Evolutionary conservation across 495 filamentous ascomycete genomes (phyloP).

Genomic region (Pyronema omphalodes): DNA sequence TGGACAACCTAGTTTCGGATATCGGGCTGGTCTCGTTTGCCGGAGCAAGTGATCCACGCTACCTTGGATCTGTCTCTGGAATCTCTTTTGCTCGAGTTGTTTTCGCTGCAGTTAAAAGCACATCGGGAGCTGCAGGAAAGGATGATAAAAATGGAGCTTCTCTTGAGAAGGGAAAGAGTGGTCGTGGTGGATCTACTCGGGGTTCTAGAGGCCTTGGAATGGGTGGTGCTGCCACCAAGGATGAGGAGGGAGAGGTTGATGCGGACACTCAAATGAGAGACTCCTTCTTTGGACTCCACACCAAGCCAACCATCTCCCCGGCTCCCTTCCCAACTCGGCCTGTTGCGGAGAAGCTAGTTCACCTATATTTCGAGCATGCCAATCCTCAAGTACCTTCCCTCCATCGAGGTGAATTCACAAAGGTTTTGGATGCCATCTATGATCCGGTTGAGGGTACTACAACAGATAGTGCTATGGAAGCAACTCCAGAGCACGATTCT

Average conservation of each 20-base stretch:
- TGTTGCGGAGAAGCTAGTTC: constrained; percentile 50
- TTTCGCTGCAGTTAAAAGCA: constrained; percentile 72
- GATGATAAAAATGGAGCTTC: constrained; percentile 10
- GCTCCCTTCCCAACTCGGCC: constrained; percentile 67
- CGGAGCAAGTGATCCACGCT: constrained; percentile 57
- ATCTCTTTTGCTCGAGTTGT: constrained; percentile 91
- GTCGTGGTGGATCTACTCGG: constrained; percentile 18
- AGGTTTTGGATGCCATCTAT: constrained; percentile 65
- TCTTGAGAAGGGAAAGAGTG: not conserved
- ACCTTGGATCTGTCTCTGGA: constrained; percentile 70
- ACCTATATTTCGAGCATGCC: constrained; percentile 84
- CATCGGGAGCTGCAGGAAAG: constrained; percentile 16
- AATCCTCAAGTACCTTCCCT: constrained; percentile 91
- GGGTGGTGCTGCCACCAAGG: constrained; percentile 26
- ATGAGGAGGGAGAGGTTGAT: constrained; percentile 9
- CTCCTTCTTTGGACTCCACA: constrained; percentile 87
- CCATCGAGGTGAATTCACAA: constrained; percentile 71
- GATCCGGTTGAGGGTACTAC: not conserved
- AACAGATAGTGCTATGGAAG: not conserved
- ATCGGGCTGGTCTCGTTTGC: constrained; percentile 60
- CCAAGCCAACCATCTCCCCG: constrained; percentile 65
- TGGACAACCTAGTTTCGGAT: constrained; percentile 58
- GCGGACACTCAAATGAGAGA: constrained; percentile 66
- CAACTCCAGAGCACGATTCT: constrained; percentile 1
- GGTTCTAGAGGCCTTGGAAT: constrained; percentile 19